A percentile compares a stretch with the other conserved stretches of the same genome.
phyloP scores from a whole-genome alignment of 164 flowering plant genomes.

The Stephania cephalantha region DNA sequence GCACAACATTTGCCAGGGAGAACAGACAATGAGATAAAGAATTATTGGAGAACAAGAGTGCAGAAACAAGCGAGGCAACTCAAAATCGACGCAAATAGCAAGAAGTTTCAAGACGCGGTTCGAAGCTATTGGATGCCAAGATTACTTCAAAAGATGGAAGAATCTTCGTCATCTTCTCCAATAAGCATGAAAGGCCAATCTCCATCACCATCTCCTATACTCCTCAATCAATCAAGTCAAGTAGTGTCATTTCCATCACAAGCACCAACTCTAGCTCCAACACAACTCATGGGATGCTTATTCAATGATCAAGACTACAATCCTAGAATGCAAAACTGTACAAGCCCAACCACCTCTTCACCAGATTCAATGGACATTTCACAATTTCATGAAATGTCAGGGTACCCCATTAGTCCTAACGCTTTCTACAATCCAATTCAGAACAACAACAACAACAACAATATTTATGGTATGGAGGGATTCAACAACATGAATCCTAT shows the following conservation, averaged over 20 bases:
- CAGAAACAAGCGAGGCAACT: constrained; percentile 72
- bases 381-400: constrained; percentile 27
- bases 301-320: constrained; percentile 12
- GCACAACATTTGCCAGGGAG: constrained; percentile 83
- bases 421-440: constrained; percentile 9
- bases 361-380: constrained; percentile 23
- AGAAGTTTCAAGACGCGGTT: constrained; percentile 40
- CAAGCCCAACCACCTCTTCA: constrained; percentile 21
- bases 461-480: constrained; percentile 26
- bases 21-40: constrained; percentile 88
- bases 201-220: constrained; percentile 18
- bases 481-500: constrained; percentile 23
- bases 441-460: constrained; percentile 9
- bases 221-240: constrained; percentile 7
- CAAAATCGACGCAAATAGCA: constrained; percentile 52
- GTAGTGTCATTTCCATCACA: constrained; percentile 1
- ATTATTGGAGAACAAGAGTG: constrained; percentile 84
- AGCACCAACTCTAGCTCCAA: constrained; percentile 8
- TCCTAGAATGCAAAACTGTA: constrained; percentile 18
- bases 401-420: constrained; percentile 21
- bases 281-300: neutral
- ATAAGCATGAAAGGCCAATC: constrained; percentile 9
- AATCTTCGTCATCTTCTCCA: constrained; percentile 15
- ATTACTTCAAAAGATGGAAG: constrained; percentile 49
- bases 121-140: constrained; percentile 60